Conservation (phyloP, 805 yeast genomes). For the Cyberlindnera samutprakarnensis region DNA sequence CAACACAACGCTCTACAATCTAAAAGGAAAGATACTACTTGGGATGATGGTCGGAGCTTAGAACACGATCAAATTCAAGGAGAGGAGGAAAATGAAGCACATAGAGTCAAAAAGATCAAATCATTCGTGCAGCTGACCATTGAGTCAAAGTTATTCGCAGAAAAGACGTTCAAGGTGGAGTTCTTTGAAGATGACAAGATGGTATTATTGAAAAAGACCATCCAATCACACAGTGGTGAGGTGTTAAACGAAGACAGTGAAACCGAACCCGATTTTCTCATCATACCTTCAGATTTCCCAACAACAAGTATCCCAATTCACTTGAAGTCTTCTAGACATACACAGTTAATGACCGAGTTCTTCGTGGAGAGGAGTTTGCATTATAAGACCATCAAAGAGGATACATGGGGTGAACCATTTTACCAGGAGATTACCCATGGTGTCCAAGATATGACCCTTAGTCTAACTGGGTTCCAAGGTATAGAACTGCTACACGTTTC, state of each 20-base stretch:
- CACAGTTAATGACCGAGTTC: conserved; percentile 63
- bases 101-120: not conserved
- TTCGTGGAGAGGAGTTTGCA: conserved; percentile 67
- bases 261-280: conserved; percentile 6
- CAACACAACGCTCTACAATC: not conserved
- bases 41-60: conserved; percentile 15
- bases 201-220: conserved; percentile 31
- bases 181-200: conserved; percentile 35
- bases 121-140: not conserved
- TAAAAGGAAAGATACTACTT: conserved; percentile 8
- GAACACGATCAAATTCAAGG: not conserved
- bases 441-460: conserved; percentile 17
- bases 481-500: conserved; percentile 65
- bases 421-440: conserved; percentile 15
- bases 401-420: conserved; percentile 57
- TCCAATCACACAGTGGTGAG: conserved; percentile 40
- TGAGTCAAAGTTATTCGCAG: conserved; percentile 29
- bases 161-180: conserved; percentile 32
- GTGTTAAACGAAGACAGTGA: conserved; percentile 2
- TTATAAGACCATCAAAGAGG: conserved; percentile 41
- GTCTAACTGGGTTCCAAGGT: conserved; percentile 72
- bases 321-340: conserved; percentile 11
- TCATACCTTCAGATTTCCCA: conserved; percentile 18
- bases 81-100: not conserved
- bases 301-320: conserved; percentile 9